Evolutionary conservation across 2,329 filamentous ascomycete genomes (phyloP).

Genomic region (Beauveria sp.): DNA sequence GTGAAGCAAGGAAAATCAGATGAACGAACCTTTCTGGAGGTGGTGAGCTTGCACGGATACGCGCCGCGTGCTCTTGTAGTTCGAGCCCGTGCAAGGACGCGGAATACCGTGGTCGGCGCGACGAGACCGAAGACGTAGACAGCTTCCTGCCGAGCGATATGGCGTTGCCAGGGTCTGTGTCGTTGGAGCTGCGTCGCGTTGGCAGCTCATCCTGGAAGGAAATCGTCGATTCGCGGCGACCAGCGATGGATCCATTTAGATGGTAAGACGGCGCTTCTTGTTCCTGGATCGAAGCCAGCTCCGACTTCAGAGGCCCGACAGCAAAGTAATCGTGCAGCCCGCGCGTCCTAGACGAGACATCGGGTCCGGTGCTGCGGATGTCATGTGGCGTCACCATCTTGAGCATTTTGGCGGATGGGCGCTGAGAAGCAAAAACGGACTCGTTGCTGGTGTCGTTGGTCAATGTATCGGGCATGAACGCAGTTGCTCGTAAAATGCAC

Average conservation of each 20-base stretch:
- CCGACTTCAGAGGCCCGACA: slow-evolving; percentile 6
- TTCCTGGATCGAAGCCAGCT: slow-evolving; percentile 9
- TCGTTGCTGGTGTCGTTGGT: slow-evolving; percentile 12
- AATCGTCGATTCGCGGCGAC: slow-evolving; percentile 25
- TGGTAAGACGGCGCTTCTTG: slow-evolving; percentile 14
- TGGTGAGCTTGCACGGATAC: slow-evolving; percentile 40
- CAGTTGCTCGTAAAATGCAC: neutral
- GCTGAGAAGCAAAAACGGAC: neutral
- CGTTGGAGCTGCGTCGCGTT: slow-evolving; percentile 19
- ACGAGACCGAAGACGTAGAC: slow-evolving; percentile 41
- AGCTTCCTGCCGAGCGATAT: slow-evolving; percentile 33
- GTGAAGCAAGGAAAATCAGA: slow-evolving; percentile 4
- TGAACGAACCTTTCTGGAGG: slow-evolving; percentile 39
- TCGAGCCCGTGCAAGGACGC: slow-evolving; percentile 41
- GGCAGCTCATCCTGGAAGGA: slow-evolving; percentile 28
- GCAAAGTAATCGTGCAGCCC: slow-evolving; percentile 22
- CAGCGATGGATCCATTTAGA: neutral
- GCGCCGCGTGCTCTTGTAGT: slow-evolving; percentile 34
- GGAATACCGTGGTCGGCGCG: slow-evolving; percentile 36
- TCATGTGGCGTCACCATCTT: slow-evolving; percentile 17
- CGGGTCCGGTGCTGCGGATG: slow-evolving; percentile 31
- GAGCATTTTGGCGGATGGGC: slow-evolving; percentile 18
- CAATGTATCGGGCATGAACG: neutral
- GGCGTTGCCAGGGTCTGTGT: slow-evolving; percentile 19
- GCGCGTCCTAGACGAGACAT: slow-evolving; percentile 35